These are phyloP conservation scores for Ramaria rubella DNA, from an alignment of 768 basidiomycete genomes.

Conservation along the genomic window DNA sequence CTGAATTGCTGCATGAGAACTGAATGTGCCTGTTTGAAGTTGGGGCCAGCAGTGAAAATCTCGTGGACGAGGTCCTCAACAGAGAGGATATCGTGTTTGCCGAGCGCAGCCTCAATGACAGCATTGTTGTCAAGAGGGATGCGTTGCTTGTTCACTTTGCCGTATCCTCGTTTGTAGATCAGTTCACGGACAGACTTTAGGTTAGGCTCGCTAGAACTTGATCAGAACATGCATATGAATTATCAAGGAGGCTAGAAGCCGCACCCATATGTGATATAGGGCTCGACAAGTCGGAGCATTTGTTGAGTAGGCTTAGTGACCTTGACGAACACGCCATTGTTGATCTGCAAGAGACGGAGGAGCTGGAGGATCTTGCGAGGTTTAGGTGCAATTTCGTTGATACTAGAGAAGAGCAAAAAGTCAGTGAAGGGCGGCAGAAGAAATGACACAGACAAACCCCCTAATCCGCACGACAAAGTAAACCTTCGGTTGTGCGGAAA, in stretches of 20 bases:
- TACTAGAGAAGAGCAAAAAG: constrained; percentile 53
- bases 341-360: constrained; percentile 97
- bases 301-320: constrained; percentile 94
- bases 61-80: constrained; percentile 98
- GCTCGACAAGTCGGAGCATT: constrained; percentile 97
- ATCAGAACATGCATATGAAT: not conserved
- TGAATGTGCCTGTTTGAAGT: constrained; percentile 84
- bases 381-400: constrained; percentile 99
- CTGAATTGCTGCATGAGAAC: not conserved
- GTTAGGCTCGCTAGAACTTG: constrained; percentile 73
- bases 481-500: constrained; percentile 92
- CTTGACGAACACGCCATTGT: constrained; percentile 98
- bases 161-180: constrained; percentile 99
- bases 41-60: constrained; percentile 89
- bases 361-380: constrained; percentile 99
- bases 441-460: constrained; percentile 53
- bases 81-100: constrained; percentile 93
- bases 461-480: constrained; percentile 97
- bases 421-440: constrained; percentile 10
- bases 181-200: constrained; percentile 94
- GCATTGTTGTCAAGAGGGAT: constrained; percentile 92
- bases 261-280: constrained; percentile 95
- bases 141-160: constrained; percentile 96
- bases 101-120: constrained; percentile 84
- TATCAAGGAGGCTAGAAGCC: constrained; percentile 2